Evolutionary conservation across 108 stramenopile genomes (phyloP).

Genomic region (Stephanodiscus triporus): DNA sequence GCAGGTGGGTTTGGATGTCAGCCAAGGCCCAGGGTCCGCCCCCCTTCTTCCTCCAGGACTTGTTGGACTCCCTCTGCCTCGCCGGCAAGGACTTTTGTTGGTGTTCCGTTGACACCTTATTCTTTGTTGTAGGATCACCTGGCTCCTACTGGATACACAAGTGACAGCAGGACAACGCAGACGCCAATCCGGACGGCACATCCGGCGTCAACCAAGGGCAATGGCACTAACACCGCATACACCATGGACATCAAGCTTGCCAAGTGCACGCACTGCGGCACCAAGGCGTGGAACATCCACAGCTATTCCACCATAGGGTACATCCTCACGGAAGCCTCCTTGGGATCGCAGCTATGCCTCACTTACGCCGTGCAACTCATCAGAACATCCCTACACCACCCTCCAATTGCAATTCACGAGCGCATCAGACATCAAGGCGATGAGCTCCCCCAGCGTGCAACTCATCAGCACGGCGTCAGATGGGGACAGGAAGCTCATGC

Average conservation of each 20-base stretch:
- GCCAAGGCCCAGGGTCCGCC: conserved; percentile 77
- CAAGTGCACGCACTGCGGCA: conserved; percentile 95
- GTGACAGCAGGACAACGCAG: conserved; percentile 61
- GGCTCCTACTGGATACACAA: conserved; percentile 91
- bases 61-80: conserved; percentile 91
- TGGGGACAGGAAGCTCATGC: conserved; percentile 88
- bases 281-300: conserved; percentile 96
- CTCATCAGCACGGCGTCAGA: conserved; percentile 93
- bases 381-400: conserved; percentile 75
- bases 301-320: conserved; percentile 94
- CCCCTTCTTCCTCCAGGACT: conserved; percentile 95
- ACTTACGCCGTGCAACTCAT: conserved; percentile 76
- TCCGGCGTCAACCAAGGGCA: conserved; percentile 39
- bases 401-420: conserved; percentile 92
- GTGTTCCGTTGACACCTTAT: conserved; percentile 96
- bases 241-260: conserved; percentile 62
- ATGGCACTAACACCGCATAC: conserved; percentile 24
- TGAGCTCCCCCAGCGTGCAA: conserved; percentile 88
- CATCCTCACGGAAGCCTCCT: conserved; percentile 79
- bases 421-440: conserved; percentile 88
- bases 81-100: conserved; percentile 91
- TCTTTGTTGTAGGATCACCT: conserved; percentile 86
- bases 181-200: conserved; percentile 74
- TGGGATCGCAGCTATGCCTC: conserved; percentile 75
- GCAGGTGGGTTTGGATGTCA: no score